Evolutionary conservation across 352 stramenopile species (phyloP).

Genomic region (Pythium dissotocum): DNA sequence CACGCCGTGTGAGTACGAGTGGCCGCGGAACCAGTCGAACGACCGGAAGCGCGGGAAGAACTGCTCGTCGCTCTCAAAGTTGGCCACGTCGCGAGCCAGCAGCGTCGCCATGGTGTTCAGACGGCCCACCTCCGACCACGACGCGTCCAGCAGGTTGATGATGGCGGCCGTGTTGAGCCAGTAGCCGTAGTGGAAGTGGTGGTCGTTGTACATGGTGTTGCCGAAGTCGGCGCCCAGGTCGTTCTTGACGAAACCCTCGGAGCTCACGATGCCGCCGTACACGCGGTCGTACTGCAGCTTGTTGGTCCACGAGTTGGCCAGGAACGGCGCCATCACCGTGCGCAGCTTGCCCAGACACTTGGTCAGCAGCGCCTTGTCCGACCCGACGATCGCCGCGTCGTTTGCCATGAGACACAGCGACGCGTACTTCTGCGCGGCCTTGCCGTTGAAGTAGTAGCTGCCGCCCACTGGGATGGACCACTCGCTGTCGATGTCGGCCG

Average conservation of each 20-base stretch:
- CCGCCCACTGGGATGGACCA: conserved; percentile 53
- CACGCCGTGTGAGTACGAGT: conserved; percentile 72
- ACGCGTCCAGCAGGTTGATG: conserved; percentile 52
- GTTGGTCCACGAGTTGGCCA: conserved; percentile 50
- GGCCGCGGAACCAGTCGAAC: conserved; percentile 70
- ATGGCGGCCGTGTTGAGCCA: conserved; percentile 53
- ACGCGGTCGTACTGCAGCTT: conserved; percentile 57
- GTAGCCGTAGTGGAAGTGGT: conserved; percentile 75
- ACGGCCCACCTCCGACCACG: conserved; percentile 37
- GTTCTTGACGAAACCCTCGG: conserved; percentile 47
- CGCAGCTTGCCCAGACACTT: conserved; percentile 34
- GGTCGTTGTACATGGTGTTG: conserved; percentile 72
- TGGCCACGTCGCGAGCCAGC: conserved; percentile 56
- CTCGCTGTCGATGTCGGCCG: conserved; percentile 36
- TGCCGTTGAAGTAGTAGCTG: conserved; percentile 74
- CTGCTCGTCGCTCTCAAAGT: conserved; percentile 39
- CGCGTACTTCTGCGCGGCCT: conserved; percentile 59
- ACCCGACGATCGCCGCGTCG: conserved; percentile 39
- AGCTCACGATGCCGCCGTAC: conserved; percentile 60
- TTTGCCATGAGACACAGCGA: conserved; percentile 62
- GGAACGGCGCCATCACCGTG: conserved; percentile 42
- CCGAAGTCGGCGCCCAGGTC: conserved; percentile 58
- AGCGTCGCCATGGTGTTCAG: conserved; percentile 47
- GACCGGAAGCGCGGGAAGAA: too few relatives aligned
- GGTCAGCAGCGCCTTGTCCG: conserved; percentile 39